These are phyloP conservation scores for Plectosphaerella plurivora DNA, from an alignment of 2,329 filamentous ascomycete species.

Conservation along the genomic window DNA sequence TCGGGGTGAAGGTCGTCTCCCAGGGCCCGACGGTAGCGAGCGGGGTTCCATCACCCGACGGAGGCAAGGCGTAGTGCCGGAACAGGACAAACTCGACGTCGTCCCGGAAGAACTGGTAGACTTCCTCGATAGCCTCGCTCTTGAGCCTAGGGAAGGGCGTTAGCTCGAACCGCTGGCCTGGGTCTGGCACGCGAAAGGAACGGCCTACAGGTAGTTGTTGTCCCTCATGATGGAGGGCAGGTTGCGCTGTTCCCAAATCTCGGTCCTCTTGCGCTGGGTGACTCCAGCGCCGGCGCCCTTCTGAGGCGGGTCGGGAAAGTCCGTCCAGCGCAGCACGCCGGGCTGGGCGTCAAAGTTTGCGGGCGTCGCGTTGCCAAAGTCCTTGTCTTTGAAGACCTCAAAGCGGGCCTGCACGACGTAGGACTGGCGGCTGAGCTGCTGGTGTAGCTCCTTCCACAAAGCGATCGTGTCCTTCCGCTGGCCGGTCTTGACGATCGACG, in stretches of 20 bases:
- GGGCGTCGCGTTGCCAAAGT: slow-evolving; percentile 34
- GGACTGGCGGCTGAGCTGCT: slow-evolving; percentile 51
- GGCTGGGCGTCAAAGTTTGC: slow-evolving; percentile 35
- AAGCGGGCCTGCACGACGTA: slow-evolving; percentile 54
- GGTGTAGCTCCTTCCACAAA: slow-evolving; percentile 50
- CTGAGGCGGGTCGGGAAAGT: slow-evolving; percentile 54
- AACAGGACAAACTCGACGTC: slow-evolving; percentile 49
- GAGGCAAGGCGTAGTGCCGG: slow-evolving; percentile 38
- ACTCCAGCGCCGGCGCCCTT: slow-evolving; percentile 32
- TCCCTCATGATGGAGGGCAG: slow-evolving; percentile 43
- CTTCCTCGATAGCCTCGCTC: slow-evolving; percentile 49
- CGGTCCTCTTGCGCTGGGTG: slow-evolving; percentile 50
- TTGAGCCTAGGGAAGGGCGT: slow-evolving; percentile 35
- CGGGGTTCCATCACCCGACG: slow-evolving; percentile 24
- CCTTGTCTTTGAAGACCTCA: slow-evolving; percentile 42
- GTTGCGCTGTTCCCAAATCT: slow-evolving; percentile 48
- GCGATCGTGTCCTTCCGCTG: slow-evolving; percentile 25
- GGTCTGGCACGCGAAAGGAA: neutral
- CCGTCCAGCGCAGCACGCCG: slow-evolving; percentile 53
- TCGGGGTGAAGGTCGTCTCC: slow-evolving; percentile 36
- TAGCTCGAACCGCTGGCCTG: neutral
- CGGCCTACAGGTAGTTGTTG: slow-evolving; percentile 47
- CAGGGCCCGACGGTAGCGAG: slow-evolving; percentile 39
- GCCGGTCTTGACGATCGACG: slow-evolving; percentile 18
- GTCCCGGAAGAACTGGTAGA: slow-evolving; percentile 48